Conservation (phyloP, 495 filamentous ascomycete species). For the Parathielavia appendiculata region DNA sequence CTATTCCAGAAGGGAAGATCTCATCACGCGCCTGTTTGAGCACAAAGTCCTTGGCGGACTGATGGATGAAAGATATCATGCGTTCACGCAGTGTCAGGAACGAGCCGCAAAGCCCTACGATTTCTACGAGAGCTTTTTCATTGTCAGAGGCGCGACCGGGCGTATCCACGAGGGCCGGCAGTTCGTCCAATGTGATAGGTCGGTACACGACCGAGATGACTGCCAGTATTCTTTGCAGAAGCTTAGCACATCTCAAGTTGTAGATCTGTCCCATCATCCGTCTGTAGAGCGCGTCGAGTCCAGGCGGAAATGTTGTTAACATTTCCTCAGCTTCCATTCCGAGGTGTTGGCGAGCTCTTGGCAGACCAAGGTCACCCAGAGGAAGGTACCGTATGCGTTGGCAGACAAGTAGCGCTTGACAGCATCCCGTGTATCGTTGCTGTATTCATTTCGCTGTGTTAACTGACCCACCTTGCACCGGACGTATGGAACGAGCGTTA, state of each 20-base stretch:
- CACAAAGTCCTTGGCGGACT: constrained; percentile 33
- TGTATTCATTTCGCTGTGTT: too few relatives aligned
- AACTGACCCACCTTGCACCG: too few relatives aligned
- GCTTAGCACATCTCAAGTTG: neutral
- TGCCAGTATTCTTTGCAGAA: neutral
- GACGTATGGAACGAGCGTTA: neutral
- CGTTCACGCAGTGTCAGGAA: constrained; percentile 21
- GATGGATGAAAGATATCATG: constrained; percentile 10
- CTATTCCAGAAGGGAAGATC: constrained; percentile 5
- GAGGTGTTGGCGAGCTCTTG: constrained; percentile 20
- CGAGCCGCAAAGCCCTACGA: constrained; percentile 28
- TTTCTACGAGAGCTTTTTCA: neutral
- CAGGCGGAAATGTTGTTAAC: constrained; percentile 16
- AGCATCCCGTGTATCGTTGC: too few relatives aligned
- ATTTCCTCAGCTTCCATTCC: neutral
- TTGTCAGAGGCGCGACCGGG: neutral
- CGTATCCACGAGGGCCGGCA: neutral
- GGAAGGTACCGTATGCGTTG: constrained; percentile 25
- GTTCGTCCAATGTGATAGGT: neutral
- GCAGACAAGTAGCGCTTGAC: neutral
- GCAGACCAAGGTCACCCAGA: constrained; percentile 29
- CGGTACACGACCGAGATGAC: neutral
- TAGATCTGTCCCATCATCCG: neutral
- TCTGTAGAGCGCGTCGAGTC: constrained; percentile 21
- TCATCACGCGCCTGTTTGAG: neutral